Evolutionary conservation across 257 asterid species (phyloP).

Genomic region (Salvia miltiorrhiza): DNA sequence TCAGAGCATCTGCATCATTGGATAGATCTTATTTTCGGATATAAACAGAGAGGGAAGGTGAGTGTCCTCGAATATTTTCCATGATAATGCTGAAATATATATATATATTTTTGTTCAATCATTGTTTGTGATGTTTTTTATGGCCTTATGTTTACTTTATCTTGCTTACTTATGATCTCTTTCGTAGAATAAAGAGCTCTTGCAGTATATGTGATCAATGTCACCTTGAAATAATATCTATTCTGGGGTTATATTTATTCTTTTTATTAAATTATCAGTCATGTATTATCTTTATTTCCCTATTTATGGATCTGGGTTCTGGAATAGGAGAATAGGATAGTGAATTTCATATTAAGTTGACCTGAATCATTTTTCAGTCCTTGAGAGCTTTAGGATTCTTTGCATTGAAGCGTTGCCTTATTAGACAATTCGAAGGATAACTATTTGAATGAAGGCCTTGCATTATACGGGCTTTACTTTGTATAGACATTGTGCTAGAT

Average conservation of each 20-base stretch:
- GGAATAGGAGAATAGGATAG: not conserved
- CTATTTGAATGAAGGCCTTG: not conserved
- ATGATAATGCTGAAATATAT: slow-evolving; percentile 1
- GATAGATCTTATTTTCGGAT: slow-evolving; percentile 98
- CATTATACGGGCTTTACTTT: not conserved
- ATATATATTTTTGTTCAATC: slow-evolving; percentile 1
- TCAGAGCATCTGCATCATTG: slow-evolving; percentile 97
- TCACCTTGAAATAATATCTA: not conserved
- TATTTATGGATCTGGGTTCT: not conserved
- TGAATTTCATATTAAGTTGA: not conserved
- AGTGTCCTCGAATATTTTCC: slow-evolving; percentile 22
- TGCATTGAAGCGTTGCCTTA: not conserved
- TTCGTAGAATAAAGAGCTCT: not conserved
- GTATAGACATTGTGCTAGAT: not conserved
- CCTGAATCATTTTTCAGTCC: not conserved
- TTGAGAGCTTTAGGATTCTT: not conserved
- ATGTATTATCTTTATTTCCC: not conserved
- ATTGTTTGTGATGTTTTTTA: not conserved
- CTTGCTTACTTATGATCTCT: not conserved
- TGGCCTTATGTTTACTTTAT: not conserved
- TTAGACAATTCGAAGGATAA: not conserved
- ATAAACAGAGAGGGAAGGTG: slow-evolving; percentile 97
- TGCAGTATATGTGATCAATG: not conserved
- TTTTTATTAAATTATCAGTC: not conserved
- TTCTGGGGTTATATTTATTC: not conserved